Evolutionary conservation across 768 basidiomycete species (phyloP), one percentile per base, ranked within the genome.

Genomic region (Paxillus ammoniavirescens): DNA sequence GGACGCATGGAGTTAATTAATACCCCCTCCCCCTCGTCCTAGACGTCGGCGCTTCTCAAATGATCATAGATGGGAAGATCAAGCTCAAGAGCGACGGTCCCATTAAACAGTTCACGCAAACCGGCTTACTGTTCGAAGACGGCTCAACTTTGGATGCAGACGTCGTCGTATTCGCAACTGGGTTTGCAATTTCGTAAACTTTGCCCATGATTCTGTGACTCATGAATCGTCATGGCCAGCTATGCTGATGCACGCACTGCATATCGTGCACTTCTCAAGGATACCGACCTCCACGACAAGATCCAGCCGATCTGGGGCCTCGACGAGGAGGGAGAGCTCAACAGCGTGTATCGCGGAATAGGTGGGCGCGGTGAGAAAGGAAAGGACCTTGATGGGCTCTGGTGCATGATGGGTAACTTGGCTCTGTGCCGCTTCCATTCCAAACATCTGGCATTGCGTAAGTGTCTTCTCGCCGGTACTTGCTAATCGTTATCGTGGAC

Each of bases 341-440:
- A 52, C 3, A 52, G 57, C 3, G 9, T 50, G 21, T 83, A 73
- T 72, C 72, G 77, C 17, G 78, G 81, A 56, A 60, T 81, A 31
- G 84, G 83, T 23, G 61, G 79, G 17, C 71, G 54, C 1, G 13
- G 43, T 21, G 48, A 59, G 33, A 51, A 63, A 2, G 60, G 53
- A 0, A 42, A 60, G 10, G 50, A 45, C 31, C 30, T 65, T 8
- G 56, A 56, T 40, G 69, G 67, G 14, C 53, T 84, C 37, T 87
- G 84, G 82, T 76, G 68, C 55, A 80, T 82, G 75, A 73, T 83
- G 68, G 86, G 86, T 12, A 85, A 85, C 61, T 65, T 89, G 8
- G 82, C 82, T 0, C 57, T 82, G 56, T 81, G 79, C 53, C 75
- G 87, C 0, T 87, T 87, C 76, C 77, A 85, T 65, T 87, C 87